Base-by-base conservation (phyloP, 2,329 filamentous ascomycete species). In the Penicillium psychrosexuale region DNA sequence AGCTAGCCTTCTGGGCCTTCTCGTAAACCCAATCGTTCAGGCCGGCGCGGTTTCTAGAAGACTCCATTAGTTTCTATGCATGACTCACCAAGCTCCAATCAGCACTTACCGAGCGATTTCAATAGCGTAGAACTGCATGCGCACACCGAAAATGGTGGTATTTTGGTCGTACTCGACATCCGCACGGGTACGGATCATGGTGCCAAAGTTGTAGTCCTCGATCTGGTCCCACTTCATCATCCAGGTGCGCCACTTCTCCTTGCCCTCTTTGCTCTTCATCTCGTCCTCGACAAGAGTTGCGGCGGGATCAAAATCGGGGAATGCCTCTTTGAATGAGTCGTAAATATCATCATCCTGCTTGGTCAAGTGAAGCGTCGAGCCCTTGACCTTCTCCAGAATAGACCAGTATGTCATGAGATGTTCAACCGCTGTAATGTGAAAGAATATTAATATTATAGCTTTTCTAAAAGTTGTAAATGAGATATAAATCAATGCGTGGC, bases 11-110 rank as follows among this genome's bases (percentile, higher is more conserved):
- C 63, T 75, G 85, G 1, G 87, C 84, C 72, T 90, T 82, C 77
- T 97, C 92, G 74, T 93, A 94, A 60, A 99, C 85, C 94, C 94
- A 99, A 75, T 99, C 94, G 69, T 99, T 99, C 55, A 97, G 77
- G 28, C 93, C 93, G 51, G 84, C 83, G 57, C 87, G 87, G 77
- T 99, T 99, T 65, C 86, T 86, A 39, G 8, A 44, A 30, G 5
- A 12, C 19, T 36, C 31, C 8, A 38, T 67, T 19, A 69, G 50
- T 43, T 45, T 38, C 39, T 17, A 31, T 47, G n/a, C 27, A 30
- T 51, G 34, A 34, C 36, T 38, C 13, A 27, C 24, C 33, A 4
- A 1, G 15, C 19, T 45, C 28, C 19, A 15, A n/a, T 28, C 33
- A 3, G 19, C 11, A 69, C 79, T 68, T 74, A 85, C 81, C 90